Base-by-base conservation (phyloP, 1,284 basidiomycete species). In the Rhizoctonia solani region DNA sequence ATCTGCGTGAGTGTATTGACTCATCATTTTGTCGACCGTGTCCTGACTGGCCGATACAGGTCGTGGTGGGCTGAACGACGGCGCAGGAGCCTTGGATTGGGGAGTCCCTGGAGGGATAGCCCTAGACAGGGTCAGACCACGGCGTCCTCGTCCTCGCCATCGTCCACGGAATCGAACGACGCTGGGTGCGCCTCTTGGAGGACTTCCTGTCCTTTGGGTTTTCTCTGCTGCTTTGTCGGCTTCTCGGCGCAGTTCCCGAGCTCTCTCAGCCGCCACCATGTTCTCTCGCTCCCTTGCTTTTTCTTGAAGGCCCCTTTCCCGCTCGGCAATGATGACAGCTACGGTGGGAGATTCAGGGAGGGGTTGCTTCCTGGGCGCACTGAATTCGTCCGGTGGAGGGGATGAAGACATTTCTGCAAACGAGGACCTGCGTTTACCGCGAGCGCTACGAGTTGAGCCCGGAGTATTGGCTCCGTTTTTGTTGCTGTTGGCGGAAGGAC, bases 281-380 rank as follows among this genome's bases (percentile, higher is more conserved):
- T 53, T 53, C 29, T 46, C 44, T 8, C 25, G 25, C 37, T 65
- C 61, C 25, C 30, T 44, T 25, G 34, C 34, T 29, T 53, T 41
- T 13, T 9, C 49, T 25, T 39, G n/a, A 13, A 63, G 59, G n/a
- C 42, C 59, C 30, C 25, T 63, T 14, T 53, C 47, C 13, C 59
- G 47, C 27, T 65, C 61, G 8, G 46, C 50, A n/a, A 65, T 65
- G 25, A 65, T 65, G n/a, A 21, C 37, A 16, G 49, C 37, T 2
- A 37, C 49, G 14, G 61, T 29, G 34, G 61, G 61, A 9, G 61
- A 65, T 34, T 52, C 50, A 19, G 61, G 61, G 2, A 65, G 11
- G n/a, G 61, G 61, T 44, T 44, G 32, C 16, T 52, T 42, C 44
- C 61, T 53, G 37, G 61, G n/a, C 13, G 16, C 50, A 2, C 42